phyloP scores from a whole-genome alignment of 1,284 basidiomycete genomes.

The Marasmius fiardii region DNA sequence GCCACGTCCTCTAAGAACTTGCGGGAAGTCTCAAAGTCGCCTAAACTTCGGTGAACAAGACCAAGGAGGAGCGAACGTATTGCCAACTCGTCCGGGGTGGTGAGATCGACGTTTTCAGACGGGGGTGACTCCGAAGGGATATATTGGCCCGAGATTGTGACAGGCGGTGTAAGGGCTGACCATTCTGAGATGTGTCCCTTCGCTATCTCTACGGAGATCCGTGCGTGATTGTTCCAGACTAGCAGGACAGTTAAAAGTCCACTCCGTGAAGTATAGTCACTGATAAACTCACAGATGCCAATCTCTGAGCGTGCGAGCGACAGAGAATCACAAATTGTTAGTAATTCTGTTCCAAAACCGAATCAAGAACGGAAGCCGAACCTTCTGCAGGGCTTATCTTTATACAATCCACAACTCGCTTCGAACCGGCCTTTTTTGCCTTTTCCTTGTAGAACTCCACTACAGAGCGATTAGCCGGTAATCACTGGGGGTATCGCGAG shows the following conservation, averaged over 20 bases:
- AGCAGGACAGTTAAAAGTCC: neutral
- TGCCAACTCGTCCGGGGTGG: constrained; percentile 69
- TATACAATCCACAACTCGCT: constrained; percentile 48
- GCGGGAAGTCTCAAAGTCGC: constrained; percentile 41
- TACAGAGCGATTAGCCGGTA: constrained; percentile 23
- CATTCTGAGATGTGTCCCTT: constrained; percentile 53
- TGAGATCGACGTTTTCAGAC: constrained; percentile 37
- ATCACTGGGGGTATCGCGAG: neutral
- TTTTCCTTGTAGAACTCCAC: constrained; percentile 74
- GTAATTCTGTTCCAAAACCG: no score
- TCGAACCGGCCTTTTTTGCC: constrained; percentile 48
- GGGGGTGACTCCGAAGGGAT: constrained; percentile 15
- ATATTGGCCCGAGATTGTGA: constrained; percentile 34
- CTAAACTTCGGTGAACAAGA: constrained; percentile 56
- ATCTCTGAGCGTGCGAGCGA: neutral
- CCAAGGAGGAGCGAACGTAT: constrained; percentile 67
- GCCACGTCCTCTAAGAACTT: constrained; percentile 50
- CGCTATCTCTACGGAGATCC: constrained; percentile 50
- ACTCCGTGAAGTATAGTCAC: neutral
- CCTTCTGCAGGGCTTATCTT: constrained; percentile 69
- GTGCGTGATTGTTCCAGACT: constrained; percentile 75
- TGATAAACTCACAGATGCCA: neutral
- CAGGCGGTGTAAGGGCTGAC: constrained; percentile 40
- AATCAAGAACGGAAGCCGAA: constrained; percentile 27
- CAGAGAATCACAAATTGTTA: no score